A percentile compares a stretch with the other conserved stretches of the same genome.
phyloP scores from a whole-genome alignment of 495 filamentous ascomycete species.

The Pyrenula massariospora region DNA sequence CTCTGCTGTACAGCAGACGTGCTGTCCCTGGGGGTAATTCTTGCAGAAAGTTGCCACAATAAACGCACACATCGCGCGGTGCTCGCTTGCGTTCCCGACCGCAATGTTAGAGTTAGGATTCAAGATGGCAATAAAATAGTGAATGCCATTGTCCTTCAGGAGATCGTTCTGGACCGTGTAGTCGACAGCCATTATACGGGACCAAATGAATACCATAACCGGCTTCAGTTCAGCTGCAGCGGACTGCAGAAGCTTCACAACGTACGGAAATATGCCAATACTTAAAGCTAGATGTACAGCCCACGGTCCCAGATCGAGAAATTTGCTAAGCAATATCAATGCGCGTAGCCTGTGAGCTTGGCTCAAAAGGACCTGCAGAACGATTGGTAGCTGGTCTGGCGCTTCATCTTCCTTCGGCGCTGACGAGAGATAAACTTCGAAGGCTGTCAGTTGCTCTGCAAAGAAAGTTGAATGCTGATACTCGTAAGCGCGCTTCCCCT shows the following conservation, averaged over 20 bases:
- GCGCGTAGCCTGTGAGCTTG: conserved; percentile 91
- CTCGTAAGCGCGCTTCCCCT: conserved; percentile 67
- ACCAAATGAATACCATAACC: conserved; percentile 99
- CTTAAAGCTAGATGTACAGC: conserved; percentile 91
- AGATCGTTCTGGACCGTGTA: conserved; percentile 84
- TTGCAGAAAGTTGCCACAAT: conserved; percentile 96
- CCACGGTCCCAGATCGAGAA: conserved; percentile 93
- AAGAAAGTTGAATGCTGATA: conserved; percentile 95
- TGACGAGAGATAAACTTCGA: conserved; percentile 89
- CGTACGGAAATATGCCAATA: conserved; percentile 98
- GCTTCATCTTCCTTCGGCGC: conserved; percentile 74
- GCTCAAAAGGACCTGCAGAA: conserved; percentile 89
- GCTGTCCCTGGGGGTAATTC: conserved; percentile 78
- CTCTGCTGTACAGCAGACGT: conserved; percentile 67
- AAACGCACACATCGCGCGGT: conserved; percentile 98
- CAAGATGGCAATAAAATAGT: conserved; percentile 88
- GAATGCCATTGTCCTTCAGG: conserved; percentile 91
- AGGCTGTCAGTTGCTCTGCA: conserved; percentile 91
- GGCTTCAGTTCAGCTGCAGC: conserved; percentile 90
- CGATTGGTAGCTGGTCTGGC: conserved; percentile 90
- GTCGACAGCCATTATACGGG: conserved; percentile 90
- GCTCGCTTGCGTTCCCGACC: conserved; percentile 74
- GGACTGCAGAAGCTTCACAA: conserved; percentile 89
- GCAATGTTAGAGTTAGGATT: conserved; percentile 73
- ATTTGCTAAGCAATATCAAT: conserved; percentile 83